These are phyloP conservation scores for Saccharomyces hybrid DNA, from an alignment of 1,139 yeast genomes.

Conservation along the genomic window DNA sequence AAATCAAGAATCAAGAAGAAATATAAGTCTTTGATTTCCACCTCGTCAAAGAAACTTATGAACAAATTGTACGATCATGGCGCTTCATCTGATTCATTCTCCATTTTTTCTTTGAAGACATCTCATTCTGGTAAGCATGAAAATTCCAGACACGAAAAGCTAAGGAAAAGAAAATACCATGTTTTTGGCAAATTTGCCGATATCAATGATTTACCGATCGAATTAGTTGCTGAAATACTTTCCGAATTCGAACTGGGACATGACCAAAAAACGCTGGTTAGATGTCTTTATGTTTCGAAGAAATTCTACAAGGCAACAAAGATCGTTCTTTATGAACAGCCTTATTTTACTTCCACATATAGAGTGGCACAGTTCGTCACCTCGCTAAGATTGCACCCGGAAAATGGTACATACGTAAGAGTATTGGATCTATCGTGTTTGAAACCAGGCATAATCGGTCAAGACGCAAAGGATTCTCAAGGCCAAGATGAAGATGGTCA, in stretches of 20 bases:
- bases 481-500: constrained; percentile 11
- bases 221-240: constrained; percentile 22
- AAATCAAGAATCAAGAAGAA: constrained; percentile 19
- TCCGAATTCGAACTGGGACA: constrained; percentile 15
- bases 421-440: constrained; percentile 50
- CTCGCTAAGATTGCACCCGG: constrained; percentile 46
- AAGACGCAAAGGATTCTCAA: constrained; percentile 29
- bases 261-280: constrained; percentile 32
- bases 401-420: constrained; percentile 50
- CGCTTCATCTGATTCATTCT: constrained; percentile 15
- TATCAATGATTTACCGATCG: constrained; percentile 26
- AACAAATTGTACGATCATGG: constrained; percentile 19
- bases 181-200: constrained; percentile 7
- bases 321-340: constrained; percentile 46
- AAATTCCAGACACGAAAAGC: constrained; percentile 16
- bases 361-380: constrained; percentile 73
- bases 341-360: constrained; percentile 58
- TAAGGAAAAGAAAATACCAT: constrained; percentile 11
- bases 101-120: constrained; percentile 22
- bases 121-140: constrained; percentile 17
- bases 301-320: constrained; percentile 47
- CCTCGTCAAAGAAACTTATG: constrained; percentile 23
- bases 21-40: constrained; percentile 21
- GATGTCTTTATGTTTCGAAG: constrained; percentile 45
- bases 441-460: constrained; percentile 37